These are phyloP conservation scores for Diaporthe aspalathi DNA, from an alignment of 2,329 filamentous ascomycete genomes.

Conservation along the genomic window DNA sequence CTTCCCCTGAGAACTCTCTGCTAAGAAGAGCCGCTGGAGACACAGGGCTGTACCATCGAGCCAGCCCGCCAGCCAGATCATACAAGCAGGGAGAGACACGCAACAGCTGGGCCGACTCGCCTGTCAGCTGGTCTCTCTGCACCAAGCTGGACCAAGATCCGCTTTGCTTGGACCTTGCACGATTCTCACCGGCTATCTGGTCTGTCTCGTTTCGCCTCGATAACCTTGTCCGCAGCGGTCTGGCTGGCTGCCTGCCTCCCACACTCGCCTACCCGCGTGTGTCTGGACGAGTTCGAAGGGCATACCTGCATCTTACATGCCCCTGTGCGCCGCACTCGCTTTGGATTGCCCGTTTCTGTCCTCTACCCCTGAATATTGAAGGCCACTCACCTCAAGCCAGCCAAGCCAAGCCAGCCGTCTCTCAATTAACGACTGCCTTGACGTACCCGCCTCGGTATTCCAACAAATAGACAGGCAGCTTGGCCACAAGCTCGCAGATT, in stretches of 20 bases:
- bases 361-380: slow-evolving; percentile 19
- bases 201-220: slow-evolving; percentile 36
- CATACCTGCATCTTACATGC: slow-evolving; percentile 36
- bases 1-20: slow-evolving; percentile 14
- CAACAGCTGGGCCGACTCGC: slow-evolving; percentile 24
- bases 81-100: slow-evolving; percentile 32
- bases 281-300: slow-evolving; percentile 27
- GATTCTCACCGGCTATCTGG: slow-evolving; percentile 17
- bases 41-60: slow-evolving; percentile 37
- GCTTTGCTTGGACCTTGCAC: slow-evolving; percentile 28
- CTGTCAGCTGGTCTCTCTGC: slow-evolving; percentile 30
- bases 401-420: slow-evolving; percentile 36
- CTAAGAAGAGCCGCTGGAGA: slow-evolving; percentile 35
- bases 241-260: slow-evolving; percentile 23
- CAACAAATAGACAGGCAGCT: slow-evolving; percentile 30
- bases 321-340: slow-evolving; percentile 36
- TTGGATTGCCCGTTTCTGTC: slow-evolving; percentile 38
- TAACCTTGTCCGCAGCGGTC: slow-evolving; percentile 30
- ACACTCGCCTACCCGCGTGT: slow-evolving; percentile 31
- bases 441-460: slow-evolving; percentile 19
- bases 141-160: slow-evolving; percentile 20
- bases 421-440: slow-evolving; percentile 34
- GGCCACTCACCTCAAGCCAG: slow-evolving; percentile 34
- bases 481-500: slow-evolving; percentile 2
- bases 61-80: slow-evolving; percentile 34